Percentiles rank a stretch among this genome's conserved stretches.
Conservation (phyloP, 495 filamentous ascomycete species). For the Collariella sp. region DNA sequence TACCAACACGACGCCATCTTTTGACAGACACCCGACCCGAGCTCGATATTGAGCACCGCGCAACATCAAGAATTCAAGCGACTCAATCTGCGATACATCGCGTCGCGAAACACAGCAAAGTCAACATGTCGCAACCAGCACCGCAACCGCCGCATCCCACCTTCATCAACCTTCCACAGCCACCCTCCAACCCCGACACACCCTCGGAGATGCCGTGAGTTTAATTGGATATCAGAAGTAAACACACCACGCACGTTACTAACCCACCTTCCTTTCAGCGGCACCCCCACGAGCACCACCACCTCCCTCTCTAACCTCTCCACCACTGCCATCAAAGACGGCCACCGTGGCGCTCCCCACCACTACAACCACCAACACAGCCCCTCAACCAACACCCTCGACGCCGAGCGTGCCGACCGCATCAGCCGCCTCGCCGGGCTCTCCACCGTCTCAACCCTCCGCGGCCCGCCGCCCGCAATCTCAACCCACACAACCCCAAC, state of each 20-base stretch:
- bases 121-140: background rate
- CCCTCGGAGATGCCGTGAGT: slow-evolving; percentile 86
- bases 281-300: slow-evolving; percentile 83
- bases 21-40: no score
- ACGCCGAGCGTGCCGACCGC: slow-evolving; percentile 86
- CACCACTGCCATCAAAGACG: slow-evolving; percentile 90
- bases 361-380: slow-evolving; percentile 50
- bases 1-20: no score
- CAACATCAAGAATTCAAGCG: no score
- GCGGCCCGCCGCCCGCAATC: slow-evolving; percentile 34
- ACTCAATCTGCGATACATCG: no score
- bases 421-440: slow-evolving; percentile 85
- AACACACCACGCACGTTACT: background rate
- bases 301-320: slow-evolving; percentile 80
- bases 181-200: slow-evolving; percentile 77
- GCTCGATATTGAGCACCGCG: no score
- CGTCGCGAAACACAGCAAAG: background rate
- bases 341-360: slow-evolving; percentile 60
- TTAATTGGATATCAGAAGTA: background rate
- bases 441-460: slow-evolving; percentile 65
- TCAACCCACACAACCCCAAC: slow-evolving; percentile 14
- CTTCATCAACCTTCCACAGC: slow-evolving; percentile 77
- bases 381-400: slow-evolving; percentile 59
- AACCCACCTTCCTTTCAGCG: slow-evolving; percentile 41
- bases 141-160: slow-evolving; percentile 46